A percentile compares a stretch with the other conserved stretches of the same genome.
Evolutionary conservation across 2,329 filamentous ascomycete genomes (phyloP).

Genomic region (Thelonectria discophora): DNA sequence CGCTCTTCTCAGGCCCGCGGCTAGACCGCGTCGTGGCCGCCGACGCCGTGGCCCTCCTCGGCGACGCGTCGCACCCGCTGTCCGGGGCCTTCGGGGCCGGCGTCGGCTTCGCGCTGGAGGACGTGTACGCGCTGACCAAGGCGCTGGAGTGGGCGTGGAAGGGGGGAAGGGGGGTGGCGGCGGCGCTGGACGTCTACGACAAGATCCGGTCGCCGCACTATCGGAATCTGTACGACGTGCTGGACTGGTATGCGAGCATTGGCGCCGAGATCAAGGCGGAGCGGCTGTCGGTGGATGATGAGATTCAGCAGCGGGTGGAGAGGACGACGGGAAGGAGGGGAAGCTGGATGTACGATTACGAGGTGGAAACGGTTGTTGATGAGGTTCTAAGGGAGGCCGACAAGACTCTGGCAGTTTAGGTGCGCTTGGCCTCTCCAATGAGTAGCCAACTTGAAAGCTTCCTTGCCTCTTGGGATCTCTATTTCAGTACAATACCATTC

Average conservation of each 20-base stretch:
- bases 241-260: slow-evolving; percentile 37
- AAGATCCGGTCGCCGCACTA: slow-evolving; percentile 44
- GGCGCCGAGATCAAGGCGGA: slow-evolving; percentile 29
- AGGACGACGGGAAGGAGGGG: slow-evolving; percentile 34
- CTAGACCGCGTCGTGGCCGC: slow-evolving; percentile 40
- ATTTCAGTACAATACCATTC: no score
- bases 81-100: slow-evolving; percentile 55
- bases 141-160: slow-evolving; percentile 39
- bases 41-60: slow-evolving; percentile 55
- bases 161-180: slow-evolving; percentile 24
- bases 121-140: slow-evolving; percentile 39
- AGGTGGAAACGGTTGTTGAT: slow-evolving; percentile 35
- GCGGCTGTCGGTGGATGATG: slow-evolving; percentile 31
- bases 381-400: slow-evolving; percentile 7
- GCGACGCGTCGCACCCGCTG: slow-evolving; percentile 64
- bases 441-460: no score
- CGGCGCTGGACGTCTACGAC: slow-evolving; percentile 41
- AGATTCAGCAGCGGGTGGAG: slow-evolving; percentile 38
- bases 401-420: neutral
- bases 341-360: slow-evolving; percentile 43
- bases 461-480: no score
- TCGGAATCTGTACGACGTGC: slow-evolving; percentile 36
- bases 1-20: slow-evolving; percentile 43
- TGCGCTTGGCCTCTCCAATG: no score
- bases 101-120: slow-evolving; percentile 51